Evolutionary conservation across 2,329 filamentous ascomycete genomes (phyloP).

Genomic region (Ramularia endophylla): DNA sequence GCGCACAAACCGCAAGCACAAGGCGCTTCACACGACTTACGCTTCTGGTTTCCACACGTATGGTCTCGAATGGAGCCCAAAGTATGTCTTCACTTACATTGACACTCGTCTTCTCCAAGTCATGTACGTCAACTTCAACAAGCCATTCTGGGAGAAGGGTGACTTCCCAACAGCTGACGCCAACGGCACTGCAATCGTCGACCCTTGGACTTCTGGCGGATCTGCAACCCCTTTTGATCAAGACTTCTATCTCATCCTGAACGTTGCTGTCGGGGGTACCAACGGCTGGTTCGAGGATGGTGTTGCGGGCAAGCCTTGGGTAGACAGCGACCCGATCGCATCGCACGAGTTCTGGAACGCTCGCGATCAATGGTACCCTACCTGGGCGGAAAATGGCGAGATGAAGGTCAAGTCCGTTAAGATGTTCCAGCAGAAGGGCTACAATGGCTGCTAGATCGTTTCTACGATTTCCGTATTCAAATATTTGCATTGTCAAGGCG

Average conservation of each 20-base stretch:
- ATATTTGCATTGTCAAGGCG: too few species aligned
- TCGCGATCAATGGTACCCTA: slow-evolving; percentile 32
- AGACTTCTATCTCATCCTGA: slow-evolving; percentile 38
- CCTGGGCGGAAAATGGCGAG: slow-evolving; percentile 35
- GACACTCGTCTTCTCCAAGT: slow-evolving; percentile 75
- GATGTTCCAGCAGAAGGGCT: slow-evolving; percentile 46
- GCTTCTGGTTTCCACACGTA: slow-evolving; percentile 65
- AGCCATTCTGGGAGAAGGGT: slow-evolving; percentile 35
- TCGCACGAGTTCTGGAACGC: slow-evolving; percentile 70
- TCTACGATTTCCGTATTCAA: too few species aligned
- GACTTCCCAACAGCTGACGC: slow-evolving; percentile 30
- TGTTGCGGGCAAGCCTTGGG: slow-evolving; percentile 68
- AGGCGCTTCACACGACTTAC: slow-evolving; percentile 70
- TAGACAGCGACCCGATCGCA: slow-evolving; percentile 61
- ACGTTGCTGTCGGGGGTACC: slow-evolving; percentile 35
- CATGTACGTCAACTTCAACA: slow-evolving; percentile 58
- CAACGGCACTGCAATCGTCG: slow-evolving; percentile 33
- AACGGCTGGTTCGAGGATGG: slow-evolving; percentile 75
- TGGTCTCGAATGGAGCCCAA: slow-evolving; percentile 80
- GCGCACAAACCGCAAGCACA: slow-evolving; percentile 72
- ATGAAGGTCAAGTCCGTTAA: slow-evolving; percentile 35
- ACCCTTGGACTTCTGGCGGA: slow-evolving; percentile 34
- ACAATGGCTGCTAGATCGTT: slow-evolving; percentile 39
- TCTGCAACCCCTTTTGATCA: slow-evolving; percentile 37
- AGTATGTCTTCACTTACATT: slow-evolving; percentile 83